Evolutionary conservation across 768 basidiomycete genomes (phyloP).

Genomic region (Lentinus brumalis): DNA sequence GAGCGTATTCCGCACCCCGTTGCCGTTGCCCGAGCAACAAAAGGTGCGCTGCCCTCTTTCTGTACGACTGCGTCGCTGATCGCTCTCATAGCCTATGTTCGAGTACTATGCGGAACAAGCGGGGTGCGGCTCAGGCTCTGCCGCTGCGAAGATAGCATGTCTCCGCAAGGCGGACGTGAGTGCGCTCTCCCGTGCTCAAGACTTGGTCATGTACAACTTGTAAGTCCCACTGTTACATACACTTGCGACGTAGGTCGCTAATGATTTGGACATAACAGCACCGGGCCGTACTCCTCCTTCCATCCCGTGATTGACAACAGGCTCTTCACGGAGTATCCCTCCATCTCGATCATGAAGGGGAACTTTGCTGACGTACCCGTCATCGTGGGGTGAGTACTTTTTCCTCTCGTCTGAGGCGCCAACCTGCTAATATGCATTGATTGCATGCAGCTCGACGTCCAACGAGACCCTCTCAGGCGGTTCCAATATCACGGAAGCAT

Average conservation of each 20-base stretch:
- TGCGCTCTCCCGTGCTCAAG: slow-evolving; percentile 56
- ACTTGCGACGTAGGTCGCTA: neutral
- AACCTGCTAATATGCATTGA: neutral
- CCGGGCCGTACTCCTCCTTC: slow-evolving; percentile 49
- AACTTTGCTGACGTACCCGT: slow-evolving; percentile 54
- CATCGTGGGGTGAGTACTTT: slow-evolving; percentile 53
- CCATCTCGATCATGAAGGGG: slow-evolving; percentile 44
- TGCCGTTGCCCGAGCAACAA: slow-evolving; percentile 54
- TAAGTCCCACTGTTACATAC: slow-evolving; percentile 31
- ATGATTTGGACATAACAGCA: slow-evolving; percentile 25
- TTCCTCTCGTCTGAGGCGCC: neutral
- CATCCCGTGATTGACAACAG: slow-evolving; percentile 57
- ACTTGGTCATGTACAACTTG: slow-evolving; percentile 46
- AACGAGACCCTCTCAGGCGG: slow-evolving; percentile 59
- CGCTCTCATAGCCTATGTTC: slow-evolving; percentile 47
- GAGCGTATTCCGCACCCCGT: slow-evolving; percentile 55
- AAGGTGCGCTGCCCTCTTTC: slow-evolving; percentile 37
- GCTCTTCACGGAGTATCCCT: slow-evolving; percentile 52
- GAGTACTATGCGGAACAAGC: slow-evolving; percentile 49
- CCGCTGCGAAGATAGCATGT: slow-evolving; percentile 43
- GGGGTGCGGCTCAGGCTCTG: slow-evolving; percentile 47
- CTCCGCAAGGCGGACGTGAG: slow-evolving; percentile 52
- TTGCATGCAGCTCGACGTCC: slow-evolving; percentile 46
- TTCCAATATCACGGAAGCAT: slow-evolving; percentile 37
- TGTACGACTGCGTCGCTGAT: neutral